Evolutionary conservation across 2,329 filamentous ascomycete genomes (phyloP).

Genomic region (Eurotiales sp.): DNA sequence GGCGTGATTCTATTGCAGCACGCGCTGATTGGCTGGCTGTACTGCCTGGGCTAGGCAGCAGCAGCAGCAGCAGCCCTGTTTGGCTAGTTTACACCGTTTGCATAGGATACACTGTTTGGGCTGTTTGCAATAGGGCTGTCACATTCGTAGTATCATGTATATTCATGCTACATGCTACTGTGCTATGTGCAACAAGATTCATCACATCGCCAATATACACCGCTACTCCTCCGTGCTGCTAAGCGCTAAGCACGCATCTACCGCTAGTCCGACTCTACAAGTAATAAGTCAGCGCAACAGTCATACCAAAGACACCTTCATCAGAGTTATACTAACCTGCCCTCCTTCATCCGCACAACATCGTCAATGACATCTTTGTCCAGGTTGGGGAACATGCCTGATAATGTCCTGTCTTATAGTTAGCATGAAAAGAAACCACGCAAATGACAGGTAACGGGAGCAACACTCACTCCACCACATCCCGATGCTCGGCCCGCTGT

Average conservation of each 20-base stretch:
- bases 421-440: not conserved
- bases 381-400: constrained; percentile 94
- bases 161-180: not conserved
- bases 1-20: constrained; percentile 9
- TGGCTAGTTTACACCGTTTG: constrained; percentile 1
- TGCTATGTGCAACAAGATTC: constrained; percentile 1
- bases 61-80: no score
- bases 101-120: not conserved
- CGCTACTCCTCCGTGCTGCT: constrained; percentile 29
- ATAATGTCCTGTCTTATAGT: constrained; percentile 58
- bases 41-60: not conserved
- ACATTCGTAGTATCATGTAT: no score
- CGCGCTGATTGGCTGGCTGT: constrained; percentile 9
- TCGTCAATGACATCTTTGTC: constrained; percentile 94
- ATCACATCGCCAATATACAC: not conserved
- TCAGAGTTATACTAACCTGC: constrained; percentile 60
- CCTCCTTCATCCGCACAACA: constrained; percentile 93
- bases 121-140: not conserved
- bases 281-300: constrained; percentile 16
- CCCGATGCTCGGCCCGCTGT: constrained; percentile 77
- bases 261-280: constrained; percentile 72
- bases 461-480: constrained; percentile 70
- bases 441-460: not conserved
- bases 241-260: constrained; percentile 77
- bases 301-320: not conserved